A percentile compares a stretch with the other conserved stretches of the same genome.
phyloP scores from a whole-genome alignment of 2,329 filamentous ascomycete species.

The Graphilbum fragrans region DNA sequence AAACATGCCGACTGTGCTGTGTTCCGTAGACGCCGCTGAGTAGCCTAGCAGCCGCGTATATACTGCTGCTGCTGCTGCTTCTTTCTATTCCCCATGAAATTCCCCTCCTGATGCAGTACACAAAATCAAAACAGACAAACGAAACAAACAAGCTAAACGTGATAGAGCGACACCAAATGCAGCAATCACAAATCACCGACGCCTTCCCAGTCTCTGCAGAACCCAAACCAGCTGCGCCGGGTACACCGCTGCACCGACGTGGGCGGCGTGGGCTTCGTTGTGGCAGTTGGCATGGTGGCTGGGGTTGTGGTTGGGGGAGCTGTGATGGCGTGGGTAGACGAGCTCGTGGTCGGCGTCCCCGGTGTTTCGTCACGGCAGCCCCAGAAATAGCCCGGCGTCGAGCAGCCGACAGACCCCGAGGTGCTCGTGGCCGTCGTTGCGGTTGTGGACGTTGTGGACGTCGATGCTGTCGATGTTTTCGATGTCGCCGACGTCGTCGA shows the following conservation, averaged over 20 bases:
- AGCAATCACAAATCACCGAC: conserved; percentile 11
- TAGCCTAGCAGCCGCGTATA: too few species aligned
- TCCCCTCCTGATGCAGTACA: background rate
- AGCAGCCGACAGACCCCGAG: conserved; percentile 4
- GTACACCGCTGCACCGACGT: conserved; percentile 20
- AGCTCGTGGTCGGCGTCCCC: background rate
- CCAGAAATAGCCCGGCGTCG: conserved; percentile 8
- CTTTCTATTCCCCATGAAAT: too few species aligned
- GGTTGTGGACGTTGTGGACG: conserved; percentile 10
- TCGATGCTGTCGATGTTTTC: conserved; percentile 12
- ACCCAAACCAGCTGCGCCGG: conserved; percentile 26
- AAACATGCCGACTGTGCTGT: too few species aligned
- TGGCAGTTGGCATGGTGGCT: conserved; percentile 13
- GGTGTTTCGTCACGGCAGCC: conserved; percentile 8
- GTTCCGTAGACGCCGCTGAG: too few species aligned
- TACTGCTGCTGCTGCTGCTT: too few species aligned
- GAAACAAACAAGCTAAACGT: background rate
- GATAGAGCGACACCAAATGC: background rate
- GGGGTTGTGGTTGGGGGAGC: conserved; percentile 9
- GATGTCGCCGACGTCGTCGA: background rate
- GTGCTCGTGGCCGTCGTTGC: conserved; percentile 11
- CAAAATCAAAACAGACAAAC: background rate
- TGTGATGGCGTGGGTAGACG: conserved; percentile 5
- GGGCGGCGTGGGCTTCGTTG: conserved; percentile 17
- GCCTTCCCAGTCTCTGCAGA: conserved; percentile 25